Conservation (phyloP, 352 stramenopile species). For the Phytophthora tubulina region DNA sequence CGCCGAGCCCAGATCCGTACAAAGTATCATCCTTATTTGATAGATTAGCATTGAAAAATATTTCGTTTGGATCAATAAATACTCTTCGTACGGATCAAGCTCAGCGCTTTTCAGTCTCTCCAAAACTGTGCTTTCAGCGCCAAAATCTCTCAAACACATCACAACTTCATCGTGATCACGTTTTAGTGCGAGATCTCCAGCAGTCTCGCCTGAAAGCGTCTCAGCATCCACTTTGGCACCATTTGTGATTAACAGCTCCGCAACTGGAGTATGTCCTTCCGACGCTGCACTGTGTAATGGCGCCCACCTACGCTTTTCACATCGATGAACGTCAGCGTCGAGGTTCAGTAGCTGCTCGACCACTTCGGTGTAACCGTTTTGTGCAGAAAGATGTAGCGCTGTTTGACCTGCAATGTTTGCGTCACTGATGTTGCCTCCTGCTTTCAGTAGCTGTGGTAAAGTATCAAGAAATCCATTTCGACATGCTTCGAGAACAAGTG, state of each 20-base stretch:
- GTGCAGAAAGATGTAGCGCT: constrained; percentile 10
- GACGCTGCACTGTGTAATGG: constrained; percentile 18
- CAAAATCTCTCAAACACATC: not conserved
- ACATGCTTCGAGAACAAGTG: constrained; percentile 6
- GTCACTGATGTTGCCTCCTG: not conserved
- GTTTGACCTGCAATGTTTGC: not conserved
- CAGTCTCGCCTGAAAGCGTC: constrained; percentile 10
- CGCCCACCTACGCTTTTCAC: constrained; percentile 25
- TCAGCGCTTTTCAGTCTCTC: not conserved
- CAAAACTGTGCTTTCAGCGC: too few species aligned
- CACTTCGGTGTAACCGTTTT: not conserved
- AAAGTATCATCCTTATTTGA: not conserved
- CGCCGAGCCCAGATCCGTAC: constrained; percentile 13
- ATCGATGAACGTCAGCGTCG: not conserved
- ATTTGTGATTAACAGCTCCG: constrained; percentile 5
- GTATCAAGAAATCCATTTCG: not conserved
- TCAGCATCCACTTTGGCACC: not conserved
- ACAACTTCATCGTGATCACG: constrained; percentile 6
- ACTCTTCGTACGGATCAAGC: constrained; percentile 1
- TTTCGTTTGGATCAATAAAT: constrained; percentile 16
- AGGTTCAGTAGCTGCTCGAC: not conserved
- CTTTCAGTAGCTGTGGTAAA: not conserved
- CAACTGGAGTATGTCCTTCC: not conserved
- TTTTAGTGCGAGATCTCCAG: constrained; percentile 1
- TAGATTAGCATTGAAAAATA: not conserved